Base-by-base conservation (phyloP, 257 asterid genomes). In the Solanum sparsipilum region DNA sequence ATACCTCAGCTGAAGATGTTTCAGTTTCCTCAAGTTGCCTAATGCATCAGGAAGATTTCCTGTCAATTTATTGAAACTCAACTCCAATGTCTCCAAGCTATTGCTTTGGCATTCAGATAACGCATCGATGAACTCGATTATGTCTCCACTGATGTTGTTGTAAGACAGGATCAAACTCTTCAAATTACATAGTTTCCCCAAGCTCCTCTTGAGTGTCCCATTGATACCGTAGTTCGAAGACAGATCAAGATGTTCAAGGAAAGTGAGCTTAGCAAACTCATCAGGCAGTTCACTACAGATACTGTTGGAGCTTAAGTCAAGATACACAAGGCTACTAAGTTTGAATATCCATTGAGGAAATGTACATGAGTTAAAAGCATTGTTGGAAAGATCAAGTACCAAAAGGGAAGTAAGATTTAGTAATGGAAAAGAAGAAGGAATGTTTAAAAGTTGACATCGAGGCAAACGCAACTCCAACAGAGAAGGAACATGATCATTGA, bases 341-440 rank as follows among this genome's bases (percentile, higher is more conserved):
- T 87, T 86, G 63, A 90, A 89, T n/a, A 89, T 46, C 93, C 93
- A 90, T 7, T 48, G 60, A 44, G 92, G 92, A 5, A 90, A 75
- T 9, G 5, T 16, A 7, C 86, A 52, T 63, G 92, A 75, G 76
- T 71, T 87, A 84, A 91, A 89, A 13, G 25, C 84, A 78, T 90
- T 91, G 83, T 44, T 83, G 46, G 92, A 88, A 60, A 91, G 89
- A 48, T 91, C 90, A 70, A 91, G 90, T 5, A 89, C 86, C 32
- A 56, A 52, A 63, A 91, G 91, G 70, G 92, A 90, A 39, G 93
- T 86, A 18, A 91, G 67, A 41, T 89, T 91, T 34, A 91, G 56
- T 23, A 5, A 79, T n/a, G 84, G 88, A 75, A 90, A 85, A 38
- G 84, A 91, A 52, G 56, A 5, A 18, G 93, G 93, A 70, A 91